Percentiles rank a stretch among this genome's conserved stretches.
Evolutionary conservation across 768 basidiomycete species (phyloP).

Genomic region (Chalciporus chontae): DNA sequence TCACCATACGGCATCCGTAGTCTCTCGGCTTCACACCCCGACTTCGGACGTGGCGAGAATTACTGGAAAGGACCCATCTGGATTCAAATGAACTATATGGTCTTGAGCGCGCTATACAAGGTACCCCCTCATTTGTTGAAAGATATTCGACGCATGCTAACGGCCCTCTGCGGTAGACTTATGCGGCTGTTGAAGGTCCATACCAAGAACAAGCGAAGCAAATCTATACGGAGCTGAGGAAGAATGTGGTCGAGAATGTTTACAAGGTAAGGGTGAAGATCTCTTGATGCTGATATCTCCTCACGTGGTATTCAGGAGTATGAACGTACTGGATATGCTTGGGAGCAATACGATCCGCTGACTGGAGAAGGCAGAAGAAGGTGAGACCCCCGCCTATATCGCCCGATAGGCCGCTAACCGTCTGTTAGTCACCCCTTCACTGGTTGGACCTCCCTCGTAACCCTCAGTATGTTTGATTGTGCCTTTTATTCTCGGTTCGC

Average conservation of each 20-base stretch:
- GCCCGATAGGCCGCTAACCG: slow-evolving; percentile 5
- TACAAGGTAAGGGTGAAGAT: slow-evolving; percentile 46
- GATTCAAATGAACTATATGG: slow-evolving; percentile 97
- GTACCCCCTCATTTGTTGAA: slow-evolving; percentile 34
- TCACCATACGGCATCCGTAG: slow-evolving; percentile 88
- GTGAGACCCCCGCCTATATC: slow-evolving; percentile 37
- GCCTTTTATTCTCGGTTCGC: neutral
- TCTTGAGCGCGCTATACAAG: slow-evolving; percentile 73
- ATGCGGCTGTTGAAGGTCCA: slow-evolving; percentile 77
- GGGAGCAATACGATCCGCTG: slow-evolving; percentile 92
- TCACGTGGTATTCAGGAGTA: slow-evolving; percentile 60
- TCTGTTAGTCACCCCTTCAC: slow-evolving; percentile 85
- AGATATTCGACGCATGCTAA: neutral
- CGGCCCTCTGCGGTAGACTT: slow-evolving; percentile 49
- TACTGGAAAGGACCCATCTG: slow-evolving; percentile 98
- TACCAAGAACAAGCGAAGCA: slow-evolving; percentile 67
- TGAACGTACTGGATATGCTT: slow-evolving; percentile 88
- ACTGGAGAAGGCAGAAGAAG: slow-evolving; percentile 85
- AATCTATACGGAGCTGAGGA: slow-evolving; percentile 78
- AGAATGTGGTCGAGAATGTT: slow-evolving; percentile 84
- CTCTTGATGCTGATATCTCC: neutral
- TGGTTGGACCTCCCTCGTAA: slow-evolving; percentile 90
- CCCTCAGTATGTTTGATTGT: slow-evolving; percentile 64
- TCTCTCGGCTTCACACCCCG: slow-evolving; percentile 81
- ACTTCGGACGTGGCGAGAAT: slow-evolving; percentile 90